A percentile compares a stretch with the other conserved stretches of the same genome.
phyloP scores from a whole-genome alignment of 1,139 yeast species.

The Sugiyamaella japonica region DNA sequence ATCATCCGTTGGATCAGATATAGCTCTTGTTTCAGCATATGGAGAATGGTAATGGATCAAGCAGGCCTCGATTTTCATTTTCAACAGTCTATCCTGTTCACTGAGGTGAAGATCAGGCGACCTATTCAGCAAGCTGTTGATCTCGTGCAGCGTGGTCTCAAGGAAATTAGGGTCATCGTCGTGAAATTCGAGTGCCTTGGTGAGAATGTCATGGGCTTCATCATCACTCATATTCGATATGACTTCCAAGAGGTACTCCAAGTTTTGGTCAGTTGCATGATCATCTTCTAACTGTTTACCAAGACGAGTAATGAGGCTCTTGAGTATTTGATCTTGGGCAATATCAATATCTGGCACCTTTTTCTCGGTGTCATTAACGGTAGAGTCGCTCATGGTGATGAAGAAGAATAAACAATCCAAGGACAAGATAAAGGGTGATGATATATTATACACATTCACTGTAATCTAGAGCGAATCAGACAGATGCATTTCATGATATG shows the following conservation, averaged over 20 bases:
- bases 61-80: constrained; percentile 39
- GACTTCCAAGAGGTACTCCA: constrained; percentile 44
- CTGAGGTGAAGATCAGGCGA: constrained; percentile 13
- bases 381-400: not conserved
- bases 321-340: not conserved
- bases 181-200: constrained; percentile 45
- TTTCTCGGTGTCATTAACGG: not conserved
- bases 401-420: no score
- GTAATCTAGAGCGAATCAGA: no score
- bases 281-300: not conserved
- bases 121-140: constrained; percentile 33
- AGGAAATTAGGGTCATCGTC: constrained; percentile 54
- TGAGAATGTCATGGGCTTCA: constrained; percentile 47
- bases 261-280: constrained; percentile 1
- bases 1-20: constrained; percentile 46
- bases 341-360: not conserved
- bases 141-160: constrained; percentile 38
- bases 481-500: no score
- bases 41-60: constrained; percentile 47
- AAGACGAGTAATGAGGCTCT: constrained; percentile 1
- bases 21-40: constrained; percentile 48
- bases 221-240: constrained; percentile 42
- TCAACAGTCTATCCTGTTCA: constrained; percentile 36
- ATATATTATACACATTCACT: no score
- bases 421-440: not conserved